Percentiles rank a stretch among this genome's conserved stretches.
These are phyloP conservation scores for Camellia oleifera DNA, from an alignment of 179 eudicot genomes.

Conservation along the genomic window DNA sequence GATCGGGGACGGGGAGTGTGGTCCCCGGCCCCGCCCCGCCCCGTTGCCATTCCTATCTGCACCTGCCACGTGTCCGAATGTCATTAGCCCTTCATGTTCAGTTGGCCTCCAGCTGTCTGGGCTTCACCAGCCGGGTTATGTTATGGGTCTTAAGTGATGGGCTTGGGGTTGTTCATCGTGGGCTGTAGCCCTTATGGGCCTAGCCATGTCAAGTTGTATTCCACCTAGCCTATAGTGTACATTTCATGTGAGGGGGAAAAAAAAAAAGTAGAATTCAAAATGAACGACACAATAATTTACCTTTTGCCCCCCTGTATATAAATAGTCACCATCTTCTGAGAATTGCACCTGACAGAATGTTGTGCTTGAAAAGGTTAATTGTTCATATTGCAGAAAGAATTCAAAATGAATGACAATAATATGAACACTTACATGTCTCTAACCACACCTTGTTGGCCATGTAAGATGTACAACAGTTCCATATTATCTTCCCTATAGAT, in stretches of 20 bases:
- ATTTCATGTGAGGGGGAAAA: not conserved
- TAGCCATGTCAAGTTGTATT: no score
- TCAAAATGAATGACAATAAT: not conserved
- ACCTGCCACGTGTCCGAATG: no score
- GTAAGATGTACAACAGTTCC: slow-evolving; percentile 88
- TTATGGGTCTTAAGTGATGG: no score
- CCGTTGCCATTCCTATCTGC: no score
- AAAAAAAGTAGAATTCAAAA: not conserved
- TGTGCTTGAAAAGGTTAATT: not conserved
- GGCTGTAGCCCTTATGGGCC: no score
- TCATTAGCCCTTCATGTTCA: no score
- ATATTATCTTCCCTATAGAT: slow-evolving; percentile 86
- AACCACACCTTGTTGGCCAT: slow-evolving; percentile 99
- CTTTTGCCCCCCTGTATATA: slow-evolving; percentile 95
- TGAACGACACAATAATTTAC: slow-evolving; percentile 26
- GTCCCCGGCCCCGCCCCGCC: no score
- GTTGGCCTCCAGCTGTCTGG: no score
- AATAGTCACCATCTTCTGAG: slow-evolving; percentile 93
- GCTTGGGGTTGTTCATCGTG: no score
- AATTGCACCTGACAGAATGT: slow-evolving; percentile 69
- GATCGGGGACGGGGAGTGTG: no score
- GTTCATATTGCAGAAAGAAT: not conserved
- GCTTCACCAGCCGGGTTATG: no score
- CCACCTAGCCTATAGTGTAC: no score
- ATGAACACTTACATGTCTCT: slow-evolving; percentile 71